A percentile compares a stretch with the other conserved stretches of the same genome.
Evolutionary conservation across 768 basidiomycete genomes (phyloP).

Genomic region (Podaxis sp.): DNA sequence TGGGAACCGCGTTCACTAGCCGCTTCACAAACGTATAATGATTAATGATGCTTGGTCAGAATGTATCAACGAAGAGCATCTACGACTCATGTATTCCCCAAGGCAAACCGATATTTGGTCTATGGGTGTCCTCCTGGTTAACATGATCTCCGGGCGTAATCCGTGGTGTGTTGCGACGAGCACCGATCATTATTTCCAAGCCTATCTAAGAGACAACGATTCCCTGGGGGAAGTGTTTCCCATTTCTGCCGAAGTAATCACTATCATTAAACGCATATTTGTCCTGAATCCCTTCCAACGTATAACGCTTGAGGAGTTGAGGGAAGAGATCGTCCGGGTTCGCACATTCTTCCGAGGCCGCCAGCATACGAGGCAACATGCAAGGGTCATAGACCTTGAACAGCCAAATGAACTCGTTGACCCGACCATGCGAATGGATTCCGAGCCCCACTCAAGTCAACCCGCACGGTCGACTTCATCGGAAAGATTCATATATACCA

Average conservation of each 20-base stretch:
- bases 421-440: not conserved
- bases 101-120: slow-evolving; percentile 72
- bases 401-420: not conserved
- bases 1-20: slow-evolving; percentile 23
- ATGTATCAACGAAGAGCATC: slow-evolving; percentile 43
- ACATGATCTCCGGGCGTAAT: slow-evolving; percentile 75
- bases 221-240: slow-evolving; percentile 11
- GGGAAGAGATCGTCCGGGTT: slow-evolving; percentile 51
- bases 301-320: slow-evolving; percentile 62
- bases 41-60: slow-evolving; percentile 37
- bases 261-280: slow-evolving; percentile 53
- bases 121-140: slow-evolving; percentile 77
- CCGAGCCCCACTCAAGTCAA: not conserved
- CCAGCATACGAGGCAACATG: not conserved
- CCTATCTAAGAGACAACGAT: slow-evolving; percentile 55
- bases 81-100: slow-evolving; percentile 53
- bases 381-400: not conserved
- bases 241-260: not conserved
- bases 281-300: slow-evolving; percentile 60
- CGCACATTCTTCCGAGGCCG: slow-evolving; percentile 51
- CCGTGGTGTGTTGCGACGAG: slow-evolving; percentile 75
- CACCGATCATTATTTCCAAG: slow-evolving; percentile 65
- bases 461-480: not conserved
- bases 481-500: not conserved
- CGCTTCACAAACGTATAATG: slow-evolving; percentile 11